These are phyloP conservation scores for Candida quercuum DNA, from an alignment of 805 yeast genomes.

Conservation along the genomic window DNA sequence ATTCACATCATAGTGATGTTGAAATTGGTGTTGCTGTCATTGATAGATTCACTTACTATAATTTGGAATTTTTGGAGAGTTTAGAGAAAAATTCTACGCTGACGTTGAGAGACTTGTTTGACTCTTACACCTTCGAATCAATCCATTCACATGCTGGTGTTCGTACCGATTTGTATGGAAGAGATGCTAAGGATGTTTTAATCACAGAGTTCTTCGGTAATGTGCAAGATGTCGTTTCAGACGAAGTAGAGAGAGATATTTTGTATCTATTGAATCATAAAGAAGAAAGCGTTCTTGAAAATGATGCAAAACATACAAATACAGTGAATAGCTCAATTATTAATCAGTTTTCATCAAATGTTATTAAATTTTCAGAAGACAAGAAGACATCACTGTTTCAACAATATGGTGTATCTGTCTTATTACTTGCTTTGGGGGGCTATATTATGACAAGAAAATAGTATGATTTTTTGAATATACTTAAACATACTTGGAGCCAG, in stretches of 20 bases:
- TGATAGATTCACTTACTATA: conserved; percentile 91
- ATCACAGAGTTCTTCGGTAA: conserved; percentile 95
- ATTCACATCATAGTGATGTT: conserved; percentile 92
- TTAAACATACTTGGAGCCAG: no score
- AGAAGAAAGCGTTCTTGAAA: conserved; percentile 1
- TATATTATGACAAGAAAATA: no score
- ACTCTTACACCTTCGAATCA: conserved; percentile 74
- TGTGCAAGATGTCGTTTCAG: conserved; percentile 73
- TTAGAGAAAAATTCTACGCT: conserved; percentile 68
- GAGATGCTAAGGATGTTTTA: conserved; percentile 62
- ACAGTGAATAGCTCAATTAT: conserved; percentile 11
- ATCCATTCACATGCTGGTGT: conserved; percentile 95
- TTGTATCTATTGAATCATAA: conserved; percentile 17
- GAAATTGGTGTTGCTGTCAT: conserved; percentile 98
- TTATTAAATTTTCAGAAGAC: conserved; percentile 7
- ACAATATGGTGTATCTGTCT: conserved; percentile 4
- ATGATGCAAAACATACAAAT: conserved; percentile 1
- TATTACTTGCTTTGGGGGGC: conserved; percentile 3
- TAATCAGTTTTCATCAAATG: conserved; percentile 14
- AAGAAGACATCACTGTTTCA: background rate
- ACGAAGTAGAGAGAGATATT: conserved; percentile 46
- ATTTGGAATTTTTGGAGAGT: conserved; percentile 79
- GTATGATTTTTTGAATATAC: no score
- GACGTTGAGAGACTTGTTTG: conserved; percentile 81
- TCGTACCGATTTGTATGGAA: conserved; percentile 67